Base-by-base conservation (phyloP, 129 eudicot genomes). In the Solidago caesia region DNA sequence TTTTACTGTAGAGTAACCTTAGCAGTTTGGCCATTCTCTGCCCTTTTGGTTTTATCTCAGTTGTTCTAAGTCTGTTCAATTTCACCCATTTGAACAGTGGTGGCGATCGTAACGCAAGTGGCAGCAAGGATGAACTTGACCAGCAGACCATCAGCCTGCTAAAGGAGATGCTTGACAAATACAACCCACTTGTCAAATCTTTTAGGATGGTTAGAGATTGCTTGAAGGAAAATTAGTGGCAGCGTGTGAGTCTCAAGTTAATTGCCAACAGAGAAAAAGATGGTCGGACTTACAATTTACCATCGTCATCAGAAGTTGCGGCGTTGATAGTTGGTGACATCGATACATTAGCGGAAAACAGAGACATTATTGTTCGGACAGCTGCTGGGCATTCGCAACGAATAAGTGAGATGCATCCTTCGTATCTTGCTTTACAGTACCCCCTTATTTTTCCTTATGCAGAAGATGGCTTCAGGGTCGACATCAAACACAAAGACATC, bases 71-170 rank as follows among this genome's bases (percentile, higher is more conserved):
- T 33, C 1, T 0, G 39, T 1, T 33, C 0, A 33, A 1, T 1
- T 33, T 0, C 2, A 33, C 3, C 3, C 3, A 2, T 33, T 2
- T 33, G 39, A 3, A 33, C 39, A 33, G 2, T 33, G 0, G 2
- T 1, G 3, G 3, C 3, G 3, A 33, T 3, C 2, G 1, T 0
- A 3, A 1, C 2, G 0, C 39, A 1, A 0, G 39, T 33, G 1
- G 2, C 2, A 33, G 0, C 2, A 2, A 3, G 0, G 39, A 33
- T 33, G 39, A 2, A 4, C 9, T 48, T 9, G 14, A 48, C 0
- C 12, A 2, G 0, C 0, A 2, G 0, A 48, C 6, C 1, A 12
- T 48, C 12, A 2, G 6, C 12, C 4, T 8, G 2, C 14, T 48
- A 7, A 9, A 48, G 13, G 13, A 12, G 0, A 10, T 48, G 9